Evolutionary conservation across 2,329 filamentous ascomycete species (phyloP), one percentile per base, ranked within the genome.

Genomic region (Elsinoe arachidis): DNA sequence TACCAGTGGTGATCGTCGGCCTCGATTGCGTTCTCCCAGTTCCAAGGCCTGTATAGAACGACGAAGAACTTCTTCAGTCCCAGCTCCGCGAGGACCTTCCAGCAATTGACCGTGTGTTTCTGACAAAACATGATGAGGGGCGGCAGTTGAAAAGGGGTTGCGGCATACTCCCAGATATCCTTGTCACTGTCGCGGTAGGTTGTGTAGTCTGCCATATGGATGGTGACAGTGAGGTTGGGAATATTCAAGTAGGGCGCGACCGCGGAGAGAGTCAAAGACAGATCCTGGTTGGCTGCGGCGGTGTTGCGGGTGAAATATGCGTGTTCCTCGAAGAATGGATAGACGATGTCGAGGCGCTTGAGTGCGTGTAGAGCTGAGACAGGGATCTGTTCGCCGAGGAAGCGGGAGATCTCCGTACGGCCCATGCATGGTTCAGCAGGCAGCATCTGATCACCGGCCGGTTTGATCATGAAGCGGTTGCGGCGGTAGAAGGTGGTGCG

Each of bases 391-490:
- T 53, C 34, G 12, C 11, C n/a, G 34, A 53, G 49, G 33, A 53
- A 53, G 11, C 34, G 49, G 23, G 49, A 53, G 33, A 53, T 21
- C 26, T 53, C 49, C 5, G 49, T 53, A 12, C 49, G 34, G 11
- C 49, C 49, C 6, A 11, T 35, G 12, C 14, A 23, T n/a, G 49
- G 15, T 14, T 17, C 12, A 35, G 46, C 46, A 19, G 46, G 15
- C 15, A 6, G 14, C 46, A 51, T 51, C 23, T 34, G 10, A 35
- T 51, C 30, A n/a, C 46, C 46, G 19, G 14, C 15, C 2, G 46
- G 46, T 14, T 51, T 51, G 46, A 51, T 51, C 12, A 51, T 51
- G 46, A 51, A 51, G 46, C 46, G 46, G 15, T 51, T 51, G 10
- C 46, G 26, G 26, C 30, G 26, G n/a, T 51, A 51, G 26, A 51